Evolutionary conservation across 768 basidiomycete species (phyloP).

Genomic region (Boletus reticuloceps): DNA sequence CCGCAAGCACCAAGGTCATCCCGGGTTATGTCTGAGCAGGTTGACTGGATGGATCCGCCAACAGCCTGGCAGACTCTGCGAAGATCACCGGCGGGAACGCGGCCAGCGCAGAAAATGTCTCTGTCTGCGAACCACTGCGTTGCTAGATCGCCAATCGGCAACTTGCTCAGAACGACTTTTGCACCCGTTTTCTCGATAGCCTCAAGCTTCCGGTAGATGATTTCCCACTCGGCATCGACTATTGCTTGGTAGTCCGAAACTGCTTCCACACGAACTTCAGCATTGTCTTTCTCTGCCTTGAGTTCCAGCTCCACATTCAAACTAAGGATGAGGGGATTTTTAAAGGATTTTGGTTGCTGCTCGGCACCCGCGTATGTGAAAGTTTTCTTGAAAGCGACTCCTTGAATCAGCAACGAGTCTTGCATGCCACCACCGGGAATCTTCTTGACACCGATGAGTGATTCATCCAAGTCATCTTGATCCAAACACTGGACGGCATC

Average conservation of each 20-base stretch:
- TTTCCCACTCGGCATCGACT: conserved; percentile 99
- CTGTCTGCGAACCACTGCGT: conserved; percentile 99
- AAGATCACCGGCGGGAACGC: conserved; percentile 86
- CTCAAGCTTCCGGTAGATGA: conserved; percentile 96
- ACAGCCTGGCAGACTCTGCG: conserved; percentile 94
- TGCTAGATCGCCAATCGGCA: conserved; percentile 97
- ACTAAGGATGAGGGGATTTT: conserved; percentile 84
- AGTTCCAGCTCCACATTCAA: conserved; percentile 97
- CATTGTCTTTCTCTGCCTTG: conserved; percentile 99
- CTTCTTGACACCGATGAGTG: conserved; percentile 96
- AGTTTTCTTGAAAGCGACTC: conserved; percentile 99
- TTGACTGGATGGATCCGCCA: conserved; percentile 92
- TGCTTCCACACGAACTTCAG: conserved; percentile 94
- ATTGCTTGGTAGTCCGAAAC: conserved; percentile 99
- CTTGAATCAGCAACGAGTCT: conserved; percentile 84
- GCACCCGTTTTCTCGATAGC: conserved; percentile 96
- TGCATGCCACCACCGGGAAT: conserved; percentile 97
- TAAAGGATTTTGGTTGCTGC: conserved; percentile 95
- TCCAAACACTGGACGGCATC: conserved; percentile 93
- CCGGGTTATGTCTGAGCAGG: conserved; percentile 85
- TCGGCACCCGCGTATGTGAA: conserved; percentile 99
- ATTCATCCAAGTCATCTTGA: conserved; percentile 91
- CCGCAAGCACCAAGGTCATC: conserved; percentile 96
- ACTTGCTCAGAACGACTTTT: conserved; percentile 95
- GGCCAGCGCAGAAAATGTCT: conserved; percentile 98